Evolutionary conservation across 768 basidiomycete genomes (phyloP), one percentile per base, ranked within the genome.

Genomic region (Amanita jacksonii): DNA sequence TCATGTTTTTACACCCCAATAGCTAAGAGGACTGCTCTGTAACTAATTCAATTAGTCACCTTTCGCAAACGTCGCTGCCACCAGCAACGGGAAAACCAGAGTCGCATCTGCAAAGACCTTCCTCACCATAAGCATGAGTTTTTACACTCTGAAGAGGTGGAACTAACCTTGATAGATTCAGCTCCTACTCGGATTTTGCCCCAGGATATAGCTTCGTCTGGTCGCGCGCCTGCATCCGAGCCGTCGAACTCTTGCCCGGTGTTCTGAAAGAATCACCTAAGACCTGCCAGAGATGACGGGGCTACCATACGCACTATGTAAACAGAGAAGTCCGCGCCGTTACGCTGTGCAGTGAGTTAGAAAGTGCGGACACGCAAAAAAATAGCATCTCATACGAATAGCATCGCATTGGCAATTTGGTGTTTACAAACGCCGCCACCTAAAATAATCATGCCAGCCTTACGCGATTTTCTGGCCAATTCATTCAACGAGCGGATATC

Each of bases 211-310:
- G 96, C 96, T 63, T 99, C 96, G 54, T 99, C 96, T 7, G 96
- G 96, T 47, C 89, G 72, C 24, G 96, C 93, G 13, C 94, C 94
- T 4, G 93, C 93, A 61, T 98, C 94, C 6, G 92, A 97, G 2
- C 96, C 96, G 59, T 99, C 96, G 52, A 96, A 99, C 67, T 99
- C 96, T 68, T 99, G 92, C 0, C 94, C 96, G 1, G 96, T 99
- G 57, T 98, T 99, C 87, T 90, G 50, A 66, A 43, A 49, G 20
- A 33, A 25, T 9, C 25, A 43, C 2, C 18, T 27, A 35, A 41
- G 15, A 23, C 9, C n/a, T 40, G 20, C 5, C 19, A 23, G 24
- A 36, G 10, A 27, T 37, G 13, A 15, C 12, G 45, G 34, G 16
- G 22, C n/a, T 5, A 19, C 18, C 5, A 9, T 22, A 61, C 83